Conservation (phyloP, 2,329 filamentous ascomycete genomes). For the Trichoderma sp. region DNA sequence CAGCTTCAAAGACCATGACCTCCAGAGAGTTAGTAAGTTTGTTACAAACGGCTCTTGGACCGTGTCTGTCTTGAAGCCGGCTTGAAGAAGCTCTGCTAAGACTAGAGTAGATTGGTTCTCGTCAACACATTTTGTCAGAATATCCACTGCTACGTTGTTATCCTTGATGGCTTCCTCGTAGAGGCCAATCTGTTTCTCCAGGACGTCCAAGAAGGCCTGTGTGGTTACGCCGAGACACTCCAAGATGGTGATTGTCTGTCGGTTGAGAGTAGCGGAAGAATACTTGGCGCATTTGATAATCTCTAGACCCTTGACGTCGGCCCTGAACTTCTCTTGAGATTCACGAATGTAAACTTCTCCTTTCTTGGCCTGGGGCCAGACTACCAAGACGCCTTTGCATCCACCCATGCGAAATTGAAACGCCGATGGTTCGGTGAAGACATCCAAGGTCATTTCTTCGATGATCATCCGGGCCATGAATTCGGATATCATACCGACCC, state of each 20-base stretch:
- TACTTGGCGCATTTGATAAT: conserved; percentile 80
- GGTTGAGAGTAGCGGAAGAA: conserved; percentile 78
- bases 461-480: conserved; percentile 75
- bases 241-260: conserved; percentile 86
- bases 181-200: conserved; percentile 65
- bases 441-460: conserved; percentile 64
- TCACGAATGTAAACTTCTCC: conserved; percentile 75
- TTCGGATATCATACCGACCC: conserved; percentile 86
- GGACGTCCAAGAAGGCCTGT: conserved; percentile 65
- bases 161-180: conserved; percentile 72
- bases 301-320: conserved; percentile 72
- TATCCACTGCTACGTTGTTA: conserved; percentile 61
- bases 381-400: conserved; percentile 82
- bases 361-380: conserved; percentile 68
- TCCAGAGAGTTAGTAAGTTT: conserved; percentile 80
- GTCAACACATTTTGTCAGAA: conserved; percentile 77
- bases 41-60: conserved; percentile 75
- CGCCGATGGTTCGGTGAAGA: conserved; percentile 68
- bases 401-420: conserved; percentile 93
- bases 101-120: conserved; percentile 77
- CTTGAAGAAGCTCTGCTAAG: conserved; percentile 73
- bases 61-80: conserved; percentile 71
- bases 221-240: conserved; percentile 73
- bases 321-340: conserved; percentile 85
- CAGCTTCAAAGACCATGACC: conserved; percentile 83